These are phyloP conservation scores for Sophora flavescens DNA, from an alignment of 306 rosid genomes.

Conservation along the genomic window DNA sequence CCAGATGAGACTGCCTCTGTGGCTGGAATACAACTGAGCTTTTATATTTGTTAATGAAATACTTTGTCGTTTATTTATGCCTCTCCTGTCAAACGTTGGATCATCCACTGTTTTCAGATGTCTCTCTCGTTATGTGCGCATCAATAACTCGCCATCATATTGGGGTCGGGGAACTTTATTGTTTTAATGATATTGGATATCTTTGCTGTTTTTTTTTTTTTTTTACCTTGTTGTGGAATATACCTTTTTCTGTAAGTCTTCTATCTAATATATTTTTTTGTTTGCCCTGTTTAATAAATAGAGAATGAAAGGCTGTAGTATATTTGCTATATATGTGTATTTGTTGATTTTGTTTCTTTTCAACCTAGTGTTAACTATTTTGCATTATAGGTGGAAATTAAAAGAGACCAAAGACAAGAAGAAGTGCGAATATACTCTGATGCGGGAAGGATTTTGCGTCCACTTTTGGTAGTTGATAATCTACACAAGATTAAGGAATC, in stretches of 20 bases:
- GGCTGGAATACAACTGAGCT: not conserved
- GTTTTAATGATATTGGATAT: not conserved
- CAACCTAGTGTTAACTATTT: slow-evolving; percentile 33
- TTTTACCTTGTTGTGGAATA: not conserved
- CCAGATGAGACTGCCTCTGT: slow-evolving; percentile 5
- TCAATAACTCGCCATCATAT: slow-evolving; percentile 12
- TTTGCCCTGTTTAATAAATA: not conserved
- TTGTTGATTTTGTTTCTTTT: slow-evolving; percentile 14
- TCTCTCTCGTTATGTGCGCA: slow-evolving; percentile 15
- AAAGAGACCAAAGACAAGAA: slow-evolving; percentile 73
- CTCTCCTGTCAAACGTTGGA: not conserved
- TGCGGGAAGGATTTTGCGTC: slow-evolving; percentile 94
- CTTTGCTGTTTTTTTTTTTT: not conserved
- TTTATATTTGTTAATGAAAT: not conserved
- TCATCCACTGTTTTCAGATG: slow-evolving; percentile 5
- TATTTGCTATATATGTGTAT: slow-evolving; percentile 30
- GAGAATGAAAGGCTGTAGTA: not conserved
- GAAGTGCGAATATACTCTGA: slow-evolving; percentile 90
- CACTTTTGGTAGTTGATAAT: slow-evolving; percentile 85
- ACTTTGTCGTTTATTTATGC: not conserved
- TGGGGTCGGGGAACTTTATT: slow-evolving; percentile 20
- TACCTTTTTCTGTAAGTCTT: not conserved
- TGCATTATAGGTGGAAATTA: slow-evolving; percentile 79
- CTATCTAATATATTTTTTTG: not conserved
- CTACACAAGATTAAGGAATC: slow-evolving; percentile 61